phyloP scores from a whole-genome alignment of 2,329 filamentous ascomycete genomes.

The Diaporthe sp. region DNA sequence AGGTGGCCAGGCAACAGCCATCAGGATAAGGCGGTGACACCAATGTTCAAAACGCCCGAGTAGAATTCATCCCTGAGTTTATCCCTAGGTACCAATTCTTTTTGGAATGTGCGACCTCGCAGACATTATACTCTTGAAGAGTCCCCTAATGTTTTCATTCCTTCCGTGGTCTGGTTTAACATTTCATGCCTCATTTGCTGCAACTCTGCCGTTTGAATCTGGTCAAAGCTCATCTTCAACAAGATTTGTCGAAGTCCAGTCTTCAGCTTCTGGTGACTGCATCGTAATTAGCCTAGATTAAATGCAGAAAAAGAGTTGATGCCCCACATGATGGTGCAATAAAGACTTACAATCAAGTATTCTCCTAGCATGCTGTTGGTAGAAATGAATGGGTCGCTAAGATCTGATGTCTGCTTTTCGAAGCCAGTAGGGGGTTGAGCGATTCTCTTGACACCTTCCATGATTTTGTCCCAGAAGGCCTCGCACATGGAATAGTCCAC shows the following conservation, averaged over 20 bases:
- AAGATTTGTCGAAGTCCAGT: background rate
- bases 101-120: background rate
- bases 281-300: background rate
- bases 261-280: background rate
- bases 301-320: background rate
- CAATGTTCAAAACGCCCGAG: background rate
- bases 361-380: background rate
- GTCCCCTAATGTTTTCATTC: background rate
- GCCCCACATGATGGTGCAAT: background rate
- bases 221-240: background rate
- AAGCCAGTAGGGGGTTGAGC: background rate
- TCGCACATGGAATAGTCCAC: conserved; percentile 23
- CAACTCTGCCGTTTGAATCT: background rate
- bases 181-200: background rate
- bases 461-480: background rate
- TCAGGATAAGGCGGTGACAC: background rate
- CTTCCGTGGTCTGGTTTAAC: background rate
- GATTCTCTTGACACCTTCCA: background rate
- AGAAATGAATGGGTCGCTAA: background rate
- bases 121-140: background rate
- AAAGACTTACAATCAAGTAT: background rate
- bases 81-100: too few species aligned
- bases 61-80: background rate
- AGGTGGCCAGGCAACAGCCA: background rate
- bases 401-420: background rate